phyloP scores from a whole-genome alignment of 2,329 filamentous ascomycete genomes.

The Aspergillus sp. region DNA sequence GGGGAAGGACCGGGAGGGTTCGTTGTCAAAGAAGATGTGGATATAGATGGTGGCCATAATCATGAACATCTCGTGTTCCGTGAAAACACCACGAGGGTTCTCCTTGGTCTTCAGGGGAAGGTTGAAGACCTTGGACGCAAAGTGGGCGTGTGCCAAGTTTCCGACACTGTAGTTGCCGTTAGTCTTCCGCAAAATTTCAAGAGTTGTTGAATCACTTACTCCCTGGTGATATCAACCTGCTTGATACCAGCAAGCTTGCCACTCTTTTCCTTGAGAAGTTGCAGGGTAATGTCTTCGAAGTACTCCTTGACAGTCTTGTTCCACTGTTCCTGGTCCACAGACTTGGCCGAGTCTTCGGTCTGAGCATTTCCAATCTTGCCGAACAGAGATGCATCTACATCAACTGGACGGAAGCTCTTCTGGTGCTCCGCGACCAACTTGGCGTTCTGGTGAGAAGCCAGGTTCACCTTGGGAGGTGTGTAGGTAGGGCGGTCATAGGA shows the following conservation, averaged over 20 bases:
- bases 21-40: constrained; percentile 61
- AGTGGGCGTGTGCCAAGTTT: constrained; percentile 53
- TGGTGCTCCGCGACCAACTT: constrained; percentile 59
- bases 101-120: constrained; percentile 52
- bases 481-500: constrained; percentile 60
- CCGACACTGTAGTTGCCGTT: constrained; percentile 33
- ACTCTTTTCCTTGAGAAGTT: constrained; percentile 61
- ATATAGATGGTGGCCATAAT: constrained; percentile 63
- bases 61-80: constrained; percentile 54
- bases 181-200: constrained; percentile 6
- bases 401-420: constrained; percentile 58
- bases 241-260: constrained; percentile 58
- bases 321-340: constrained; percentile 61
- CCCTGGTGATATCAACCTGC: constrained; percentile 66
- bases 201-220: constrained; percentile 29
- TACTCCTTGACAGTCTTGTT: constrained; percentile 60
- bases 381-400: constrained; percentile 60
- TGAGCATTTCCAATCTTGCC: constrained; percentile 53
- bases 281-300: constrained; percentile 58
- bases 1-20: constrained; percentile 63
- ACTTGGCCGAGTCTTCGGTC: constrained; percentile 50
- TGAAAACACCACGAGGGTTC: constrained; percentile 49
- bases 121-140: constrained; percentile 51
- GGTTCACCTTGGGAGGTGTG: constrained; percentile 48
- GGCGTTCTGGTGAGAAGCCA: constrained; percentile 59